Evolutionary conservation across 257 asterid genomes (phyloP).

Genomic region (Galeopsis tetrahit): DNA sequence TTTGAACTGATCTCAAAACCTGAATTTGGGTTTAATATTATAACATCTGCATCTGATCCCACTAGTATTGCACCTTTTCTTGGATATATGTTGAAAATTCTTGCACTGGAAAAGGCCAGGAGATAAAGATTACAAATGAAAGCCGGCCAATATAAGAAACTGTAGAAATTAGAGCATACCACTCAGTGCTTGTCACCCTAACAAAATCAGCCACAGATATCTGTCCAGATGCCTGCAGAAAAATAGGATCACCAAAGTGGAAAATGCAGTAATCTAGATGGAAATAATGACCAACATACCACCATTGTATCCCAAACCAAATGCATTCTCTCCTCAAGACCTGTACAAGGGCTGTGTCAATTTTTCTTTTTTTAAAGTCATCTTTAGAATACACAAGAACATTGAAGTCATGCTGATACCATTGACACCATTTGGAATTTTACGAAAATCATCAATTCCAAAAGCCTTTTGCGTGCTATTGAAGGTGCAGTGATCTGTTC

Average conservation of each 20-base stretch:
- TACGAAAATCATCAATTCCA: conserved; percentile 87
- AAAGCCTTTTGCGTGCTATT: conserved; percentile 84
- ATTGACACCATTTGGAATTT: conserved; percentile 98
- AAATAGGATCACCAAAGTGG: conserved; percentile 15
- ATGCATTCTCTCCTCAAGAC: conserved; percentile 98
- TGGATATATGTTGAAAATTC: conserved; percentile 89
- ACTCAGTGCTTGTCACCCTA: conserved; percentile 83
- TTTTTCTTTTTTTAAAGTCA: background rate
- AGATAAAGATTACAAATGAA: conserved; percentile 19
- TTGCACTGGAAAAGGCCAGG: conserved; percentile 73
- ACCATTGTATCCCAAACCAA: conserved; percentile 97
- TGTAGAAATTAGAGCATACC: conserved; percentile 52
- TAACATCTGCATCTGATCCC: conserved; percentile 95
- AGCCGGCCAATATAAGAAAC: conserved; percentile 12
- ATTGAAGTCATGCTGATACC: conserved; percentile 48
- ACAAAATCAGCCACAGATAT: conserved; percentile 82
- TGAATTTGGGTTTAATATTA: conserved; percentile 85
- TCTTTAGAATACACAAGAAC: conserved; percentile 15
- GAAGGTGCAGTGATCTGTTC: conserved; percentile 97
- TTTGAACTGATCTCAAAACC: conserved; percentile 76
- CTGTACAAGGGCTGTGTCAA: conserved; percentile 41
- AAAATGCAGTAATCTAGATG: conserved; percentile 3
- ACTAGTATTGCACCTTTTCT: conserved; percentile 89
- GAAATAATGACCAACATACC: conserved; percentile 55
- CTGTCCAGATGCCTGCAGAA: conserved; percentile 76